Evolutionary conservation across 805 yeast species (phyloP).

Genomic region (Maudiozyma bulderi): DNA sequence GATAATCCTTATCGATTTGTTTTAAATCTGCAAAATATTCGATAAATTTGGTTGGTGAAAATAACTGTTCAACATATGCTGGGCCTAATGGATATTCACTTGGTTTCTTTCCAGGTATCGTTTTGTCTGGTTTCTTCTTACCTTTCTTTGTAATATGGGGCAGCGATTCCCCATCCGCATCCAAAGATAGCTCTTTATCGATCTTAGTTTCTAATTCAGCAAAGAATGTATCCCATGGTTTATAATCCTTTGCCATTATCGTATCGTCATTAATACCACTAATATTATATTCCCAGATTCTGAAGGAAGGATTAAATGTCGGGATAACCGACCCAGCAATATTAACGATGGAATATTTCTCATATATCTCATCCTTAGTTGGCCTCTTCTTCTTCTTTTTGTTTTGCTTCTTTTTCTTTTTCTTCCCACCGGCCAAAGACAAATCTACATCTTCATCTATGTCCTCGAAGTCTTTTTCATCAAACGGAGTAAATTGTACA

Average conservation of each 20-base stretch:
- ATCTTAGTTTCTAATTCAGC: conserved; percentile 34
- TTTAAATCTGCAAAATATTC: conserved; percentile 66
- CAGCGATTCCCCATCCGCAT: no score
- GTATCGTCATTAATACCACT: conserved; percentile 35
- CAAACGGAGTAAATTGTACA: neutral
- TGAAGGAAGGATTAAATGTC: conserved; percentile 71
- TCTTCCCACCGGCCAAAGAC: neutral
- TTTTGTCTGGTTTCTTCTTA: conserved; percentile 38
- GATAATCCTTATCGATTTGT: conserved; percentile 34
- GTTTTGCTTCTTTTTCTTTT: conserved; percentile 13
- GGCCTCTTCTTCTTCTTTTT: conserved; percentile 12
- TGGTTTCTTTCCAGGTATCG: conserved; percentile 58
- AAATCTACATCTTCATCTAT: neutral
- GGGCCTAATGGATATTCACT: conserved; percentile 52
- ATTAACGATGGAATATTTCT: conserved; percentile 60
- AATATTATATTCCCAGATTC: conserved; percentile 81
- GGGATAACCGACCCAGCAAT: conserved; percentile 72
- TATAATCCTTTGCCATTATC: conserved; percentile 7
- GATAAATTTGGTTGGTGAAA: conserved; percentile 62
- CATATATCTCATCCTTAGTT: conserved; percentile 27
- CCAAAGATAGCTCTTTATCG: conserved; percentile 8
- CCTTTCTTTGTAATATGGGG: conserved; percentile 9
- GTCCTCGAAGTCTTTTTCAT: neutral
- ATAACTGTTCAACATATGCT: conserved; percentile 59
- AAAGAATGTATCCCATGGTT: conserved; percentile 56